These are phyloP conservation scores for Globisporangium cylindrosporum DNA, from an alignment of 352 stramenopile genomes.

Conservation along the genomic window DNA sequence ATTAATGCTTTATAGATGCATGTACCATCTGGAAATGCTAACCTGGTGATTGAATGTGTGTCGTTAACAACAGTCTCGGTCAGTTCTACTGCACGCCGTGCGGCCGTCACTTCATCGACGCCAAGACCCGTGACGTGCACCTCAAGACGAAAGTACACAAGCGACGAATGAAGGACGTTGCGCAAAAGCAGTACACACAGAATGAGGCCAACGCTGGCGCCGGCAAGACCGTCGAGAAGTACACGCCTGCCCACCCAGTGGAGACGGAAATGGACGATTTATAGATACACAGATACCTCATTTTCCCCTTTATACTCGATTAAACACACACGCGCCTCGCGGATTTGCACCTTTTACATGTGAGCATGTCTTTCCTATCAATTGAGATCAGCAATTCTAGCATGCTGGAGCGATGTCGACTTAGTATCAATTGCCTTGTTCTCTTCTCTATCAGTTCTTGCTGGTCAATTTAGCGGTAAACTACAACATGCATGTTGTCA, in stretches of 20 bases:
- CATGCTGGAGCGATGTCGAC: background rate
- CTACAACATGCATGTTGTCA: background rate
- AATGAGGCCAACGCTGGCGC: conserved; percentile 75
- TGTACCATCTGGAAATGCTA: background rate
- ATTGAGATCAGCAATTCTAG: background rate
- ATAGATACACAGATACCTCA: conserved; percentile 22
- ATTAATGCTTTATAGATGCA: background rate
- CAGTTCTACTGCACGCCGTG: conserved; percentile 89
- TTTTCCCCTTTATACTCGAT: background rate
- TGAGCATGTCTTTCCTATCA: background rate
- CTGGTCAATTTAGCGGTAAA: background rate
- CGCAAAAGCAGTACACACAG: conserved; percentile 88
- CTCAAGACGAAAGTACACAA: conserved; percentile 87
- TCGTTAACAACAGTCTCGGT: conserved; percentile 42
- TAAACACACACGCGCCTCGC: background rate
- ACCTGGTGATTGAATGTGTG: background rate
- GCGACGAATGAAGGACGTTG: conserved; percentile 85
- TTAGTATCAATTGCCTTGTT: background rate
- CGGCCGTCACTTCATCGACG: conserved; percentile 83
- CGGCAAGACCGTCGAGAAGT: conserved; percentile 71
- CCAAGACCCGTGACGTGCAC: conserved; percentile 74
- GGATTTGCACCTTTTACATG: background rate
- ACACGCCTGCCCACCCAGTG: conserved; percentile 55
- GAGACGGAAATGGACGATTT: conserved; percentile 59
- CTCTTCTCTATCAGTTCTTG: background rate